These are phyloP conservation scores for Pleurotus platypus DNA, from an alignment of 768 basidiomycete genomes.

Conservation along the genomic window DNA sequence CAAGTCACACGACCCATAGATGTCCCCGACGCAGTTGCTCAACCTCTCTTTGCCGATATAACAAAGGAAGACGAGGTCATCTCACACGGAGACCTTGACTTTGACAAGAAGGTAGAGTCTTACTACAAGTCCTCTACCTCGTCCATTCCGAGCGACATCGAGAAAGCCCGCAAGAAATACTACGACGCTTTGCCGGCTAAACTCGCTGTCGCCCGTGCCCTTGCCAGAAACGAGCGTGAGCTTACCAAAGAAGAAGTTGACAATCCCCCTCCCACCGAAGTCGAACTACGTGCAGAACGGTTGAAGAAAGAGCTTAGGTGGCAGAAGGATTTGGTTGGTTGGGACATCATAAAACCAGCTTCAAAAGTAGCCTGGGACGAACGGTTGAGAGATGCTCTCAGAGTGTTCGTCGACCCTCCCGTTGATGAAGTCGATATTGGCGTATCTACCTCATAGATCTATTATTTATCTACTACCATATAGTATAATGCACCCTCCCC, in stretches of 20 bases:
- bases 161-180: constrained; percentile 70
- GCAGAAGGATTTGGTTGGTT: constrained; percentile 76
- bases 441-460: constrained; percentile 8
- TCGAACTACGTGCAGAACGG: constrained; percentile 84
- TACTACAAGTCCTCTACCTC: constrained; percentile 66
- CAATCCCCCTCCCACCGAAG: constrained; percentile 82
- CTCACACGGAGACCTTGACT: constrained; percentile 64
- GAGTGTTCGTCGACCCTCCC: constrained; percentile 52
- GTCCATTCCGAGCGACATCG: constrained; percentile 51
- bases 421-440: constrained; percentile 12
- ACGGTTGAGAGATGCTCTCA: constrained; percentile 56
- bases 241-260: constrained; percentile 81
- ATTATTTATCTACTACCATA: neutral
- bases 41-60: constrained; percentile 20
- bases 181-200: constrained; percentile 67
- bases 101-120: constrained; percentile 61
- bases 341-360: constrained; percentile 69
- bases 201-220: constrained; percentile 68
- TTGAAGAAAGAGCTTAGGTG: constrained; percentile 87
- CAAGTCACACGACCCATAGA: constrained; percentile 58
- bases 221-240: constrained; percentile 71
- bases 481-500: neutral
- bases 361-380: constrained; percentile 73
- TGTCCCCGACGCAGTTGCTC: constrained; percentile 22
- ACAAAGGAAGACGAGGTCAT: constrained; percentile 14